phyloP scores from a whole-genome alignment of 768 basidiomycete species.

The Amanita jacksonii region DNA sequence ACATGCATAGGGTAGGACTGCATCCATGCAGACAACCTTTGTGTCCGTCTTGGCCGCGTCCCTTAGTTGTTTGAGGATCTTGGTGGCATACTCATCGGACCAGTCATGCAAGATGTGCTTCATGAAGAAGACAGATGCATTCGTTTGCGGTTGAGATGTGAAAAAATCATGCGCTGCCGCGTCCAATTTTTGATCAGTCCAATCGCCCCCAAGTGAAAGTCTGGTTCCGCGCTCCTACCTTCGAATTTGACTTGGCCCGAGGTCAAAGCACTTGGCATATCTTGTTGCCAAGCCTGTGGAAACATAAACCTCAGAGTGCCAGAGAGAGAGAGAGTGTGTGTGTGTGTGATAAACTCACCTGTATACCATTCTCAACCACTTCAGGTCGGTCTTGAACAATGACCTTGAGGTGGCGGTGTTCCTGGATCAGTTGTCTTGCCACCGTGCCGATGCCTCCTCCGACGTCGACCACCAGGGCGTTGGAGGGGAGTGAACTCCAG shows the following conservation, averaged over 20 bases:
- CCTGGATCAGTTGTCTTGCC: constrained; percentile 15
- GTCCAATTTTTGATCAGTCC: not conserved
- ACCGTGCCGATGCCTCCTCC: constrained; percentile 13
- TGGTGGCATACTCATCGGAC: constrained; percentile 21
- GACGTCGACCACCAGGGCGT: constrained; percentile 14
- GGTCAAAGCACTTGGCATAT: constrained; percentile 12
- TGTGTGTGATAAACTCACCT: too few species aligned
- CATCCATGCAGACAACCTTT: constrained; percentile 26
- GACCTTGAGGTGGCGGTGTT: constrained; percentile 13
- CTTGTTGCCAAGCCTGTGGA: constrained; percentile 5
- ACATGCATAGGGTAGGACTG: constrained; percentile 21
- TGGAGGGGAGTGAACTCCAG: constrained; percentile 16
- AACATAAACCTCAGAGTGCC: too few species aligned
- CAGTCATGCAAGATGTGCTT: constrained; percentile 30
- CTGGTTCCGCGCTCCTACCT: constrained; percentile 9
- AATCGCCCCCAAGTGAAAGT: not conserved
- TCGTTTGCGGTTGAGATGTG: constrained; percentile 22
- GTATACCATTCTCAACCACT: constrained; percentile 12
- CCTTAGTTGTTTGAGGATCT: constrained; percentile 25
- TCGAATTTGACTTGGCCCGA: constrained; percentile 12
- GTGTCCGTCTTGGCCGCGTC: constrained; percentile 23
- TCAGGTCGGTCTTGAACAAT: constrained; percentile 17
- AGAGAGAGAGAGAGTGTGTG: too few species aligned
- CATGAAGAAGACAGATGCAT: constrained; percentile 28
- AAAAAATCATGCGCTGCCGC: constrained; percentile 27